Base-by-base conservation (phyloP, 257 asterid genomes). In the Misopates orontium region DNA sequence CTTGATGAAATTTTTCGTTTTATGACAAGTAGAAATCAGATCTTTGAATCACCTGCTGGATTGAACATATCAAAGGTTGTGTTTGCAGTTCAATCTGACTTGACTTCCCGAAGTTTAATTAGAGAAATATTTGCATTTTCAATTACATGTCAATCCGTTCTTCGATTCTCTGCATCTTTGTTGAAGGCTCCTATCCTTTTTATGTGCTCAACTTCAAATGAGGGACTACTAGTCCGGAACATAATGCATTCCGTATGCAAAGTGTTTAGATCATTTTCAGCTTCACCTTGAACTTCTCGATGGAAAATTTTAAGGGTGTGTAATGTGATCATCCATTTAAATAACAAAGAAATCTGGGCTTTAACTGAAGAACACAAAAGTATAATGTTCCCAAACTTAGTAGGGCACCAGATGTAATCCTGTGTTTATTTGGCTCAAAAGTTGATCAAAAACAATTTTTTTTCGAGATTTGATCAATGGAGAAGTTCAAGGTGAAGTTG, bases 281-380 rank as follows among this genome's bases (percentile, higher is more conserved):
- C 86, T 93, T 93, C 72, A 93, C 99, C 64, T 78, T 93, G 85
- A 90, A 90, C 84, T 87, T 77, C 84, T 90, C 97, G 91, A 93
- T 84, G 32, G 62, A 72, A 62, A 82, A 90, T 76, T 93, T 93
- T n/a, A n/a, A n/a, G 36, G 36, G 36, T 28, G 36, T 28, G 6
- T n/a, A 2, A 2, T 28, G 6, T 28, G 2, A 28, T 2, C 6
- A 28, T 28, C 36, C 36, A 2, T 2, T 3, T 3, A 36, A 36
- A 36, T 36, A 9, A 36, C 8, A 36, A 36, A 3, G 6, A 36
- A 36, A 36, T 1, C 8, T 36, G 42, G 4, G 42, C 42, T 9
- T 4, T 36, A 36, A 36, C 42, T 36, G 8, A 9, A 36, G 6
- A 36, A 36, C 4, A 10, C 1, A 8, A 36, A 36, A 36, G 42